Percentiles rank a stretch among this genome's conserved stretches.
Evolutionary conservation across 2,329 filamentous ascomycete species (phyloP).

Genomic region (Trichoderma aggressivum): DNA sequence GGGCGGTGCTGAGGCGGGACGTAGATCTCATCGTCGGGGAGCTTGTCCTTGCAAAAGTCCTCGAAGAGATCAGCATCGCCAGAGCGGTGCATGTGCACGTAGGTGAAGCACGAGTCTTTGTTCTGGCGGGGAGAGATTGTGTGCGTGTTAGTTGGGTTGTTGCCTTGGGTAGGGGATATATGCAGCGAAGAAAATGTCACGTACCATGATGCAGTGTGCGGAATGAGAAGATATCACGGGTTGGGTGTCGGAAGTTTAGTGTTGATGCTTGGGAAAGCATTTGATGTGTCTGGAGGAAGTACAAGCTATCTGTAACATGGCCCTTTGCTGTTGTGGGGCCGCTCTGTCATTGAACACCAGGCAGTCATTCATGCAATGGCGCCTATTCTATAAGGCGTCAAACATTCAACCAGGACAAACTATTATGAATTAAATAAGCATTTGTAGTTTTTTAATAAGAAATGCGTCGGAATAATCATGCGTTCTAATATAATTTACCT

Average conservation of each 20-base stretch:
- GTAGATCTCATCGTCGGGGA: constrained; percentile 76
- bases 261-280: not conserved
- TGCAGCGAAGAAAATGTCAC: not conserved
- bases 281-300: not conserved
- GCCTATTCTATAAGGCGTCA: not conserved
- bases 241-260: not conserved
- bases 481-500: not conserved
- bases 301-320: not conserved
- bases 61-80: constrained; percentile 77
- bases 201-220: not conserved
- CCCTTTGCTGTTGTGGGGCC: not conserved
- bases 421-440: not conserved
- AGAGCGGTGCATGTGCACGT: constrained; percentile 69
- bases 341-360: not conserved
- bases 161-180: not conserved
- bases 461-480: not conserved
- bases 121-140: constrained; percentile 42
- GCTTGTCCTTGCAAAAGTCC: constrained; percentile 67
- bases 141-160: not conserved
- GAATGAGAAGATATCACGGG: not conserved
- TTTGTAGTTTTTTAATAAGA: not conserved
- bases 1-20: constrained; percentile 78
- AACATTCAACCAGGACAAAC: not conserved
- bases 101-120: constrained; percentile 73
- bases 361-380: not conserved